Conservation (phyloP, 2,329 filamentous ascomycete genomes). For the Camillea tinctor region DNA sequence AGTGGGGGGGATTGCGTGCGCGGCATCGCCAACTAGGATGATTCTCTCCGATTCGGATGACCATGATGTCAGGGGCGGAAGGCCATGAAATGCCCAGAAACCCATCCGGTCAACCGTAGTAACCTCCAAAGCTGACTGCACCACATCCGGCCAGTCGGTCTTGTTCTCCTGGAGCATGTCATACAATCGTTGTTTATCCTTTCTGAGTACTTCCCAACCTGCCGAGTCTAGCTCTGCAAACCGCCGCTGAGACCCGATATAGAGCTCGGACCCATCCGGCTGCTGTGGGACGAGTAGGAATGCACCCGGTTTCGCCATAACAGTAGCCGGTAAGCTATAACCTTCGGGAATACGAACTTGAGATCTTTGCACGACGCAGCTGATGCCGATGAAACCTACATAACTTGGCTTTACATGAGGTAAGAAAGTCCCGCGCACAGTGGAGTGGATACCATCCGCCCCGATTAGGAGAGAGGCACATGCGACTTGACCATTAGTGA, state of each 20-base stretch:
- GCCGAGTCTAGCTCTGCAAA: conserved; percentile 15
- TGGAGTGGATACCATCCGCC: conserved; percentile 60
- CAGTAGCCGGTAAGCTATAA: conserved; percentile 42
- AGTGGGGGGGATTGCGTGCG: conserved; percentile 47
- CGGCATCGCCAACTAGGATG: conserved; percentile 48
- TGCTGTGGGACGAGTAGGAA: conserved; percentile 52
- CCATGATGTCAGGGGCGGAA: conserved; percentile 44
- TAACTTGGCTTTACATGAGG: conserved; percentile 44
- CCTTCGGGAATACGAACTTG: conserved; percentile 36
- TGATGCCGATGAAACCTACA: conserved; percentile 45
- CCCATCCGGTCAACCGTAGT: conserved; percentile 36
- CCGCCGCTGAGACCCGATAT: conserved; percentile 16
- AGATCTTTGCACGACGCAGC: conserved; percentile 37
- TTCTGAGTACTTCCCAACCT: conserved; percentile 12
- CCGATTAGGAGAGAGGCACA: conserved; percentile 49
- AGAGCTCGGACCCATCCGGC: conserved; percentile 44
- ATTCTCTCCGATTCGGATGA: conserved; percentile 34
- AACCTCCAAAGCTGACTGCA: conserved; percentile 37
- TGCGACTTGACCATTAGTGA: conserved; percentile 43
- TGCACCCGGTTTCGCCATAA: conserved; percentile 43
- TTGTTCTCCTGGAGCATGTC: conserved; percentile 35
- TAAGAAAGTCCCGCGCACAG: conserved; percentile 50
- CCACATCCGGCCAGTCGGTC: conserved; percentile 35
- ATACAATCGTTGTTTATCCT: conserved; percentile 27
- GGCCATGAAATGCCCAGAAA: conserved; percentile 45